These are phyloP conservation scores for Trebouxia sp. DNA, from an alignment of 139 green algal genomes.

Conservation along the genomic window DNA sequence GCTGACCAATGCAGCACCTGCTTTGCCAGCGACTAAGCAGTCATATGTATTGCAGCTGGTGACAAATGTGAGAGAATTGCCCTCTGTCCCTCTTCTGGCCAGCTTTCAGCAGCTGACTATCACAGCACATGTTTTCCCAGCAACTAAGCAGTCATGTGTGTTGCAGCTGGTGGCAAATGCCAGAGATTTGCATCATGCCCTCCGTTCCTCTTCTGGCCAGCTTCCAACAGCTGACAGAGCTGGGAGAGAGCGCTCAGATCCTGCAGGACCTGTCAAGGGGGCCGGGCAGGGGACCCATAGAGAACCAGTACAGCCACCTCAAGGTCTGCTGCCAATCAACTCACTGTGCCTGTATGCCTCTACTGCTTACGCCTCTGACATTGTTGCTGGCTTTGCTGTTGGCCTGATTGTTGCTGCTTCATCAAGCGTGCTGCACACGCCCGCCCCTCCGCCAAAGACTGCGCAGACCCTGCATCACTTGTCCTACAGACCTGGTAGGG, in stretches of 20 bases:
- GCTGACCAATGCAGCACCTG: neutral
- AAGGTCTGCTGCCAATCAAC: too few relatives aligned
- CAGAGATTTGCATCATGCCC: constrained; percentile 68
- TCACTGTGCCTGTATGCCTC: too few relatives aligned
- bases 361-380: too few relatives aligned
- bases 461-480: constrained; percentile 79
- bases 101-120: neutral
- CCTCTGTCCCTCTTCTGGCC: neutral
- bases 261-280: constrained; percentile 65
- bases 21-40: neutral
- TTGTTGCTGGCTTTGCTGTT: too few relatives aligned
- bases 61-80: neutral
- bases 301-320: constrained; percentile 59
- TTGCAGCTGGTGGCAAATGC: constrained; percentile 88
- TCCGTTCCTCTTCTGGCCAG: constrained; percentile 71
- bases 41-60: too few relatives aligned
- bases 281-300: constrained; percentile 16
- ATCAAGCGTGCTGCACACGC: too few relatives aligned
- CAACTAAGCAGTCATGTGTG: neutral
- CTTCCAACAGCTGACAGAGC: constrained; percentile 93
- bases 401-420: too few relatives aligned
- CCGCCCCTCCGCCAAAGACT: too few relatives aligned
- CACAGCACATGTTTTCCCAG: neutral
- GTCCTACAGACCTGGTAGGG: neutral
- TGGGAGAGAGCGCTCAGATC: constrained; percentile 82